Evolutionary conservation across 176 grass and related monocot species (phyloP).

Genomic region (Secale cereale): DNA sequence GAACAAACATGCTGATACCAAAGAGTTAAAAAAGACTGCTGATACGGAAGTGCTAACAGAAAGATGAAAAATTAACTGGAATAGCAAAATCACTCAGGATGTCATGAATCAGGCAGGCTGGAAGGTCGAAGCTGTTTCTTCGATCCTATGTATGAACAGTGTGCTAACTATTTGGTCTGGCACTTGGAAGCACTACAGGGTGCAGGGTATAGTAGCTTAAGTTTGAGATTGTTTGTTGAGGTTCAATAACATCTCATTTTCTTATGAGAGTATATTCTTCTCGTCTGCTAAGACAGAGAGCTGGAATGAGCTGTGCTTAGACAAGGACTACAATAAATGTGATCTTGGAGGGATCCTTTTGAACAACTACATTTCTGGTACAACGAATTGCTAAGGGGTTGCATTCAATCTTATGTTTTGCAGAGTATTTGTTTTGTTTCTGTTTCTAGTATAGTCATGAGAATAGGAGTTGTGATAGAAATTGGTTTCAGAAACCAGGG

Average conservation of each 20-base stretch:
- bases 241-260: not conserved
- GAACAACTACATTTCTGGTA: not conserved
- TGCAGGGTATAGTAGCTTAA: not conserved
- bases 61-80: not conserved
- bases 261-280: not conserved
- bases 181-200: not conserved
- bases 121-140: not conserved
- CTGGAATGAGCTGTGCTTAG: not conserved
- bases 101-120: not conserved
- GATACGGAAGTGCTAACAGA: not conserved
- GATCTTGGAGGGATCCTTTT: not conserved
- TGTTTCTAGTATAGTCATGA: not conserved
- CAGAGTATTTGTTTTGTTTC: not conserved
- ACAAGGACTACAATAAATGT: not conserved
- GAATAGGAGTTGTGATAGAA: not conserved
- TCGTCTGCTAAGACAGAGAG: not conserved
- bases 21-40: not conserved
- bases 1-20: not conserved
- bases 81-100: not conserved
- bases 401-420: not conserved
- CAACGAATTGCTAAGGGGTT: not conserved
- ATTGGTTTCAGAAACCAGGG: constrained; percentile 2
- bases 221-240: not conserved
- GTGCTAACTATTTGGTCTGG: not conserved
- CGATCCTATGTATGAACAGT: not conserved